A percentile compares a stretch with the other conserved stretches of the same genome.
These are phyloP conservation scores for Tranzscheliella williamsii DNA, from an alignment of 1,284 basidiomycete genomes.

Conservation along the genomic window DNA sequence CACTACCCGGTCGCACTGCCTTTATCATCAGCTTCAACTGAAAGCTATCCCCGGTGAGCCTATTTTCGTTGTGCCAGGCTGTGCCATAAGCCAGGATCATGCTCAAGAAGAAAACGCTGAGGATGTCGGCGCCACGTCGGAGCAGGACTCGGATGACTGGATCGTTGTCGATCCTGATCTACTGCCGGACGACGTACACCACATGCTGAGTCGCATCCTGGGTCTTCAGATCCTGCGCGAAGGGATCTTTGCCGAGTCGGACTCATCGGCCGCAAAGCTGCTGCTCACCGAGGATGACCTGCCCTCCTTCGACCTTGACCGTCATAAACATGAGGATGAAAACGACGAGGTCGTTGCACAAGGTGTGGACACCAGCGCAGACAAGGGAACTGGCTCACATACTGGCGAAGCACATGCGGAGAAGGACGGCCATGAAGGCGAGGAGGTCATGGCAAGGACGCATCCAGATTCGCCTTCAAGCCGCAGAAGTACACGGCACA, in stretches of 20 bases:
- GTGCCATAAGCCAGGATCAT: constrained; percentile 34
- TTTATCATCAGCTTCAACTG: constrained; percentile 22
- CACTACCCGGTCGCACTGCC: constrained; percentile 23
- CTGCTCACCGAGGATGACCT: constrained; percentile 9
- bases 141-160: constrained; percentile 19
- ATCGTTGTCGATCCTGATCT: constrained; percentile 34
- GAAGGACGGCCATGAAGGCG: too few species aligned
- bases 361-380: too few species aligned
- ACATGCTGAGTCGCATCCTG: constrained; percentile 37
- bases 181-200: constrained; percentile 27
- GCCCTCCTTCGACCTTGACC: constrained; percentile 4
- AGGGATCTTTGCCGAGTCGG: constrained; percentile 27
- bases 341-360: neutral
- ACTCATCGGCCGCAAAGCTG: constrained; percentile 19
- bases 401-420: too few species aligned
- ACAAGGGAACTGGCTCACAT: too few species aligned
- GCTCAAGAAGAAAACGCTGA: constrained; percentile 13
- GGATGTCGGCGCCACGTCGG: constrained; percentile 17
- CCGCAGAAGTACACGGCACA: too few species aligned
- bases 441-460: too few species aligned
- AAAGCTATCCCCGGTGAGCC: constrained; percentile 11
- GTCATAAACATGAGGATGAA: neutral
- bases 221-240: constrained; percentile 35
- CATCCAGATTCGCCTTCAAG: too few species aligned
- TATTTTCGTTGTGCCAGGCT: constrained; percentile 36